These are phyloP conservation scores for Sideroxylon spinosum DNA, from an alignment of 179 eudicot genomes.

Conservation along the genomic window DNA sequence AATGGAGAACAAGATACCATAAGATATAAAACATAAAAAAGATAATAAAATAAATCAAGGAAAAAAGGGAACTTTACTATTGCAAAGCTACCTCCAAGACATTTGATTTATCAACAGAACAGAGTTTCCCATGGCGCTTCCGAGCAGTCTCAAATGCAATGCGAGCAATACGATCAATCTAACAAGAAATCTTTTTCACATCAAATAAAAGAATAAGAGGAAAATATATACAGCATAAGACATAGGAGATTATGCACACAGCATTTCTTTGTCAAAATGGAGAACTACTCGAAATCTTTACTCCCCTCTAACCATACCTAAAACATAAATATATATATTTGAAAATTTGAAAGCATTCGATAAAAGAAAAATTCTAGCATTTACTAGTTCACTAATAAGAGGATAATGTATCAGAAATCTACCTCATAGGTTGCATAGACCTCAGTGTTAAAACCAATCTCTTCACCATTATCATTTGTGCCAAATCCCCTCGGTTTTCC, in stretches of 20 bases:
- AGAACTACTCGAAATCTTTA: no score
- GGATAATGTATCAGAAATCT: constrained; percentile 8
- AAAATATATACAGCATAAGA: background rate
- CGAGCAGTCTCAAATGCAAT: constrained; percentile 94
- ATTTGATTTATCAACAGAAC: constrained; percentile 98
- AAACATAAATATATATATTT: background rate
- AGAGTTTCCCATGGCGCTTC: constrained; percentile 83
- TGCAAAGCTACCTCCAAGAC: constrained; percentile 75
- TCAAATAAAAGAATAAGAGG: constrained; percentile 1
- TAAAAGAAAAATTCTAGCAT: background rate
- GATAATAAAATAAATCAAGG: background rate
- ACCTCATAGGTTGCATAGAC: constrained; percentile 88
- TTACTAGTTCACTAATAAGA: background rate
- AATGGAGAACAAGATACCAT: background rate
- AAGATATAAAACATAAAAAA: background rate
- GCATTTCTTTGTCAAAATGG: background rate
- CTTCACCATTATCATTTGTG: constrained; percentile 74
- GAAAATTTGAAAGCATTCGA: background rate
- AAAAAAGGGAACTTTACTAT: background rate
- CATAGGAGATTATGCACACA: background rate
- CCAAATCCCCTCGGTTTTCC: constrained; percentile 94
- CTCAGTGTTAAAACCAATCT: constrained; percentile 91
- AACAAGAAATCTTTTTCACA: constrained; percentile 11
- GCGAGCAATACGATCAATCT: constrained; percentile 97
- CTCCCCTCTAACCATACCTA: background rate